Percentiles rank a stretch among this genome's conserved stretches.
Evolutionary conservation across 116 monocot genomes (phyloP).

Genomic region (Papilionanthe hybrid): DNA sequence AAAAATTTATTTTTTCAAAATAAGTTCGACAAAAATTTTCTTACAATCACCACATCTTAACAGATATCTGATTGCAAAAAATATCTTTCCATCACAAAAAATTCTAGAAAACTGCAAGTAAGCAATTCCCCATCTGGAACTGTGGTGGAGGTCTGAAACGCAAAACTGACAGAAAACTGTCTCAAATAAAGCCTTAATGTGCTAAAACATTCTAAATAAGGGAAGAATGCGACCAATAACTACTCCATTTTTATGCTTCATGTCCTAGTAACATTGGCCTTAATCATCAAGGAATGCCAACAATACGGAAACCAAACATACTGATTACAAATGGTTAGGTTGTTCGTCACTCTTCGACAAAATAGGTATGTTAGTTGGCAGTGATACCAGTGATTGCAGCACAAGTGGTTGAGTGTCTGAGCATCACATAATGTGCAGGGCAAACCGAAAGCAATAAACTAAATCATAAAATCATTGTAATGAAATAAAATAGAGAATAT

Average conservation of each 20-base stretch:
- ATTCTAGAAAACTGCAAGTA: too few relatives aligned
- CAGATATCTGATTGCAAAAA: too few relatives aligned
- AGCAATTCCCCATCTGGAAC: too few relatives aligned
- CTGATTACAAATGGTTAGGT: neutral
- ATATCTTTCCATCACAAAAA: too few relatives aligned
- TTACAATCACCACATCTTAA: too few relatives aligned
- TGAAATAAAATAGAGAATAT: neutral
- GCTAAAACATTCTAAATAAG: neutral
- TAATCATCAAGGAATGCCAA: neutral
- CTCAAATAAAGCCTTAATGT: neutral
- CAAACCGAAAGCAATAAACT: neutral
- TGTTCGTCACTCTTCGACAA: neutral
- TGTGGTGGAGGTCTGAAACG: too few relatives aligned
- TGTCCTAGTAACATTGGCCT: constrained; percentile 25
- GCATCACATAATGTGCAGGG: neutral
- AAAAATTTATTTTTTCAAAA: too few relatives aligned
- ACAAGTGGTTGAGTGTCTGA: neutral
- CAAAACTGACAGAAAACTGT: too few relatives aligned
- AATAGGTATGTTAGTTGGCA: constrained; percentile 29
- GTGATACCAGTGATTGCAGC: constrained; percentile 33
- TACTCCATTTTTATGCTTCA: constrained; percentile 11
- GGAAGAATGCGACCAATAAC: neutral
- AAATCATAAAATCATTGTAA: neutral
- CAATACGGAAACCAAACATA: neutral
- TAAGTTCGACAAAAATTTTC: too few relatives aligned